A percentile compares a stretch with the other conserved stretches of the same genome.
Evolutionary conservation across 495 filamentous ascomycete genomes (phyloP).

Genomic region (Usnea hakonensis): DNA sequence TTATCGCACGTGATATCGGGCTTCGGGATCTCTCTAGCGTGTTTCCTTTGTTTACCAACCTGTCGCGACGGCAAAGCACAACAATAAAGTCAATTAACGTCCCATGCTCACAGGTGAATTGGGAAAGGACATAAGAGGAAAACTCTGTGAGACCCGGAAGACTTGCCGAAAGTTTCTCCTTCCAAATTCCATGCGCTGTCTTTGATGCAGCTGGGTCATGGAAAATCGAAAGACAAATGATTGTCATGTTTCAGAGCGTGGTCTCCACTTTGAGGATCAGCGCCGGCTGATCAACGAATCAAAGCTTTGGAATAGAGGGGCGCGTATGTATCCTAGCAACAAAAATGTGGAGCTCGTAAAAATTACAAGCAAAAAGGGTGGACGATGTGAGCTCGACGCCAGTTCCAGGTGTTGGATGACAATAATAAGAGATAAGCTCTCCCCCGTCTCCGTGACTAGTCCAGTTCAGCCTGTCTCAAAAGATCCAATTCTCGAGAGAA

Average conservation of each 20-base stretch:
- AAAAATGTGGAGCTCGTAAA: constrained; percentile 6
- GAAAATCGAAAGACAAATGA: background rate
- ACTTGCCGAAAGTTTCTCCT: background rate
- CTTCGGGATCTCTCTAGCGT: background rate
- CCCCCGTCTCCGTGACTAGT: background rate
- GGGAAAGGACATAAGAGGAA: no score
- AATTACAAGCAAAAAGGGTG: background rate
- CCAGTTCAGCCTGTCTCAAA: no score
- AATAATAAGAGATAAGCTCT: constrained; percentile 8
- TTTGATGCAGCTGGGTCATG: background rate
- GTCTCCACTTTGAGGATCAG: background rate
- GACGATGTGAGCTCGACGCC: constrained; percentile 1
- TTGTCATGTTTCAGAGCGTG: background rate
- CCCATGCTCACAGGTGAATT: no score
- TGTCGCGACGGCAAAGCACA: constrained; percentile 3
- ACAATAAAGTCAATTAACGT: background rate
- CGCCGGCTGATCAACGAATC: constrained; percentile 12
- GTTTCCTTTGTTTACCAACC: constrained; percentile 11
- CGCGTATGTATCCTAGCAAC: constrained; percentile 19
- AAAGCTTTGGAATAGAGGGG: background rate
- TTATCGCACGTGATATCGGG: constrained; percentile 15
- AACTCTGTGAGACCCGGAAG: no score
- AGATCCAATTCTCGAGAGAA: no score
- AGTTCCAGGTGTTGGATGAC: constrained; percentile 12
- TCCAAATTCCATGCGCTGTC: background rate